Percentiles rank a stretch among this genome's conserved stretches.
These are phyloP conservation scores for Gnaphalium uliginosum DNA, from an alignment of 129 eudicot species.

Conservation along the genomic window DNA sequence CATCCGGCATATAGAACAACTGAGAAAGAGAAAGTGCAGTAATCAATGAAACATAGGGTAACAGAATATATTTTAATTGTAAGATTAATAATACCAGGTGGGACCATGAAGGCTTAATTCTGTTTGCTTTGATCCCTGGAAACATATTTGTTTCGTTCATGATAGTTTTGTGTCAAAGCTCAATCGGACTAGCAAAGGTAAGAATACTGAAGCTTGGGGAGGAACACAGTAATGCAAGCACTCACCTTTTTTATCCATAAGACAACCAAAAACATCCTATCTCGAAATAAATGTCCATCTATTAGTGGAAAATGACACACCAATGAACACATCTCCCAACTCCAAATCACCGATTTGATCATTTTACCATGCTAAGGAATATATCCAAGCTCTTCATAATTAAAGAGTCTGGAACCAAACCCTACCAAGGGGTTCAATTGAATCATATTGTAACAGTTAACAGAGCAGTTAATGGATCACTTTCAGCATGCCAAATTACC, in stretches of 20 bases:
- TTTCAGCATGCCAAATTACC: background rate
- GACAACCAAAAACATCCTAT: background rate
- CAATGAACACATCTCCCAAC: background rate
- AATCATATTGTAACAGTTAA: background rate
- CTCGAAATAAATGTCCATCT: background rate
- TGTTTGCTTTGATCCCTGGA: constrained; percentile 11
- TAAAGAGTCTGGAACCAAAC: constrained; percentile 2
- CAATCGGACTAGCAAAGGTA: background rate
- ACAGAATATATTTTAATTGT: background rate
- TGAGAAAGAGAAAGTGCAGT: background rate
- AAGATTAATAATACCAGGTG: constrained; percentile 16
- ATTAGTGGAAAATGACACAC: background rate
- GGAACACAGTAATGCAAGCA: background rate
- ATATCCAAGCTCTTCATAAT: background rate
- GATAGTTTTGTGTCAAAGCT: background rate
- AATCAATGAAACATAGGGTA: constrained; percentile 10
- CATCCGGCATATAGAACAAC: constrained; percentile 3
- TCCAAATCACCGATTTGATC: background rate
- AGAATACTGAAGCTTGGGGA: background rate
- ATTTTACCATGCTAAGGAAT: background rate
- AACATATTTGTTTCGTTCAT: background rate
- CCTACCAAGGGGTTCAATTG: background rate
- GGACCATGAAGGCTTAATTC: background rate
- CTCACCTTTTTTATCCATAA: too few relatives aligned
- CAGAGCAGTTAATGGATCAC: background rate